A percentile compares a stretch with the other conserved stretches of the same genome.
Evolutionary conservation across 805 yeast species (phyloP).

Genomic region (Teunomyces cretensis): DNA sequence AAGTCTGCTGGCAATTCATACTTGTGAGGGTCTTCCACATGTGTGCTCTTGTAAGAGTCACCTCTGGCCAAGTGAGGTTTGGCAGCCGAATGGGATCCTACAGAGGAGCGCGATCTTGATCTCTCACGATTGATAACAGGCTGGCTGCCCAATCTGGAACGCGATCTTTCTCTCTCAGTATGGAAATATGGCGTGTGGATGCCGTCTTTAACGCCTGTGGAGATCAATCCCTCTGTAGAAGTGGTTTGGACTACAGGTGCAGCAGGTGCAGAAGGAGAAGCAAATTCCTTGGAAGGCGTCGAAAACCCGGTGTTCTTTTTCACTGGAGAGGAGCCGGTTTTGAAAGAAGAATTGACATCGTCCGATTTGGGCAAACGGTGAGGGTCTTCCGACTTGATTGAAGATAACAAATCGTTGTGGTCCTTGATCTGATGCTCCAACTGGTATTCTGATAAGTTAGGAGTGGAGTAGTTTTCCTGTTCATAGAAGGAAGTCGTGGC

Average conservation of each 20-base stretch:
- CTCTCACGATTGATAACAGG: conserved; percentile 17
- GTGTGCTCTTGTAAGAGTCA: conserved; percentile 67
- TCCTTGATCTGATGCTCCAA: conserved; percentile 38
- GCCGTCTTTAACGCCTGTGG: conserved; percentile 9
- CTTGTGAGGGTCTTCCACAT: conserved; percentile 43
- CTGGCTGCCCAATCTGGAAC: conserved; percentile 9
- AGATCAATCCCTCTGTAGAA: conserved; percentile 1
- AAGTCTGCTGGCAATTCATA: conserved; percentile 45
- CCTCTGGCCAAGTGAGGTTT: conserved; percentile 74
- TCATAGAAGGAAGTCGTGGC: conserved; percentile 12
- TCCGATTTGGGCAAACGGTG: conserved; percentile 24
- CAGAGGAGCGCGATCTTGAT: conserved; percentile 30
- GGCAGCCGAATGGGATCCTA: conserved; percentile 22
- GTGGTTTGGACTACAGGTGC: neutral
- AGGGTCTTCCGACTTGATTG: conserved; percentile 37
- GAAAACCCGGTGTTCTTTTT: conserved; percentile 1
- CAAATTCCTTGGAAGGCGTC: conserved; percentile 8
- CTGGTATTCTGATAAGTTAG: conserved; percentile 46
- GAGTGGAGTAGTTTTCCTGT: conserved; percentile 35
- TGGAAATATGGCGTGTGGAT: conserved; percentile 35
- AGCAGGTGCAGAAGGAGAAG: neutral
- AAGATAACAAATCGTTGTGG: conserved; percentile 35
- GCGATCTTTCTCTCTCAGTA: conserved; percentile 19
- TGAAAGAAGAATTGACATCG: neutral
- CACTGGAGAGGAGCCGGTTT: neutral